Base-by-base conservation (phyloP, 2,329 filamentous ascomycete species). In the Rhytidhysteron rufulum region DNA sequence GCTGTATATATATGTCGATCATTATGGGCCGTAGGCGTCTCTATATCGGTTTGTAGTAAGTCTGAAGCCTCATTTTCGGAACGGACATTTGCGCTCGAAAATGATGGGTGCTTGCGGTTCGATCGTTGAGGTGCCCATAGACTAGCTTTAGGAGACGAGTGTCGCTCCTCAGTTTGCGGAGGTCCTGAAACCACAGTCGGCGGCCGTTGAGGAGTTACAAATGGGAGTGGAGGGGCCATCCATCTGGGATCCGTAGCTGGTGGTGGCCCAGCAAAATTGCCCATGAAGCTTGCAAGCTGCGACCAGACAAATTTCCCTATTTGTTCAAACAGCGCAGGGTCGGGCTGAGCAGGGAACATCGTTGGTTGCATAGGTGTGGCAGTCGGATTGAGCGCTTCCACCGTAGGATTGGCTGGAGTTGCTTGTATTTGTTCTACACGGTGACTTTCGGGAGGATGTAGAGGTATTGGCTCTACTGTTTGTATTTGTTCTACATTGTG, bases 201-300 rank as follows among this genome's bases (percentile, higher is more conserved):
- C 13, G 24, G 24, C 32, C 15, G 17, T 25, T 9, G 22, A 40
- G 21, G 35, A 17, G 35, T 18, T 18, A 3, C 8, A 29, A 13
- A 37, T 34, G 5, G 27, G n/a, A 40, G 20, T 15, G 17, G 19
- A 10, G 31, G 41, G 22, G 37, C 29, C 31, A 31, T 11, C 24
- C 18, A 31, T n/a, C 16, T 11, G 31, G 36, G 21, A 21, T 57
- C 51, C 9, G 55, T 54, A 42, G 56, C 53, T n/a, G 53, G 48
- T 2, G 58, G 43, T 15, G 50, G 52, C 30, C 54, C 49, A 9
- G 48, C 47, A 24, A 16, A 34, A 25, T 35, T 18, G 4, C 27
- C 21, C 31, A 43, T 43, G 19, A 43, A 39, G 22, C 27, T 13
- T 15, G 37, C 19, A 3, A 43, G 20, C 17, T 34, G 24, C 9